Evolutionary conservation across 2,329 filamentous ascomycete species (phyloP), one percentile per base, ranked within the genome.

Genomic region (Cladophialophora immunda): DNA sequence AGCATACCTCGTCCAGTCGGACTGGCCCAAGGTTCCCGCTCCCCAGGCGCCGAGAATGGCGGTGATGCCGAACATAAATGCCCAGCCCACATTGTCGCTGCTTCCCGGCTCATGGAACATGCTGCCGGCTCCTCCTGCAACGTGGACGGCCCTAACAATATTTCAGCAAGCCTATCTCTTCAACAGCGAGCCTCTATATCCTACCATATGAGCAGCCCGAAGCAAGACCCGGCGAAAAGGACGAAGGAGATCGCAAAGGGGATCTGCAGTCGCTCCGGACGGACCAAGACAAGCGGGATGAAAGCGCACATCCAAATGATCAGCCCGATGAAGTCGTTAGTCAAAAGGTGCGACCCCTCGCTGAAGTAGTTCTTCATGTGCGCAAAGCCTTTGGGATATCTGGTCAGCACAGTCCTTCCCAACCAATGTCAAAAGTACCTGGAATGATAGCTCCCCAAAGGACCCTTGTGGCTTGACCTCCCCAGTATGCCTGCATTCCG

Each of bases 1-100:
- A 13, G 73, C 70, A 63, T 74, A 75, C 58, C 73, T 71, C 52
- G 73, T 74, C 73, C 73, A 75, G 65, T 75, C 68, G 4, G 63
- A 65, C 41, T 75, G 73, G 25, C 72, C 73, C 15, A 75, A 62
- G 9, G 72, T 74, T 19, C 73, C 73, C 7, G 70, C 64, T 13
- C 72, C 73, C 72, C 72, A 74, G 6, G 71, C 69, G 36, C 73
- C 71, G 22, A 74, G 62, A 36, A 74, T 73, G 4, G 73, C 70
- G 2, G 70, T 73, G 61, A 74, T 73, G 11, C 73, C 73, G 25
- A 71, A 74, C 68, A 74, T 71, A 55, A 74, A 64, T 15, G 69
- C 68, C 71, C 72, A 74, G 30, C 71, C 68, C 13, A 66, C 30
- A 45, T 68, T 68, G 32, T 66, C 47, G 29, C 68, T 58, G 32